Base-by-base conservation (phyloP, 2,329 filamentous ascomycete species). In the Alternaria consortialis region DNA sequence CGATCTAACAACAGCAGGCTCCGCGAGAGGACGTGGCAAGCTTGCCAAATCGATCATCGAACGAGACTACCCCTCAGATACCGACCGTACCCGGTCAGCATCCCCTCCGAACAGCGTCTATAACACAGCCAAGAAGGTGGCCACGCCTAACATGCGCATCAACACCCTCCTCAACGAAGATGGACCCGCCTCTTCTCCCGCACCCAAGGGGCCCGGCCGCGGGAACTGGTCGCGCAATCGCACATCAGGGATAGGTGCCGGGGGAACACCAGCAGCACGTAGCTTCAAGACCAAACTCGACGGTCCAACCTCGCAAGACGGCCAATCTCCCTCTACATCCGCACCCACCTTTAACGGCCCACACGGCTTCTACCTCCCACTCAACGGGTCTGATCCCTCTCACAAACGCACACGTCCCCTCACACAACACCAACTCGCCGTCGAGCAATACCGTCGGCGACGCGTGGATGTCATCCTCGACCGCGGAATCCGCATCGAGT, bases 391-490 rank as follows among this genome's bases (percentile, higher is more conserved):
- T 5, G 77, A 79, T 60, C 69, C 75, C 51, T 66, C 70, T 15
- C 79, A 80, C 66, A 83, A 84, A 63, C 80, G 93, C 73, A 88
- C 90, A 8, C 86, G 92, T 1, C 91, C 91, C 3, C 87, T 92
- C 0, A 95, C 92, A 0, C 90, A 91, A 36, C 92, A 95, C 77
- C 92, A 95, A 78, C 82, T 93, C 39, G 91, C 91, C 0, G 90
- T 95, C 1, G 91, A 93, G 76, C 86, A 89, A 56, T 93, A 94
- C 77, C 85, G 92, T 17, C 90, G 88, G 62, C 88, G 92, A 71
- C 88, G 91, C 6, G 91, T 94, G n/a, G 90, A 93, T 71, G 90
- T 93, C 70, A 91, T 93, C 53, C 85, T 95, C 15, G 90, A 92
- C 67, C 87, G 89, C n/a, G 89, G 90, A 31, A 81, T 94, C 34